Percentiles rank a stretch among this genome's conserved stretches.
phyloP scores from a whole-genome alignment of 257 asterid species.

The Oldenlandia corymbosa region DNA sequence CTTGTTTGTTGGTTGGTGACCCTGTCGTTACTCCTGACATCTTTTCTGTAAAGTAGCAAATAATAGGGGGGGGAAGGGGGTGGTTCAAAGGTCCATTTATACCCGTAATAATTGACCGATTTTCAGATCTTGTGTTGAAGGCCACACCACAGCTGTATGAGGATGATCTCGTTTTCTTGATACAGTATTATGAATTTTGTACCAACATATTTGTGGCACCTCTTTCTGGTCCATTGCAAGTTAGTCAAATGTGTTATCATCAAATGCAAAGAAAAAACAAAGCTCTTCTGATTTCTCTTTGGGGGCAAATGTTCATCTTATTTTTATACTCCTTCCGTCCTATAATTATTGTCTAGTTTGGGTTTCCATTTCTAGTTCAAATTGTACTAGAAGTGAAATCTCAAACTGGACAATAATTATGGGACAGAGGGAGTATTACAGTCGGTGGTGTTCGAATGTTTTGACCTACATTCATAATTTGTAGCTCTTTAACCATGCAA shows the following conservation, averaged over 20 bases:
- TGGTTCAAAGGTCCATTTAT: conserved; percentile 7
- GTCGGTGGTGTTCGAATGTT: too few species aligned
- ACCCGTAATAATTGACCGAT: conserved; percentile 5
- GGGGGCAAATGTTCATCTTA: too few species aligned
- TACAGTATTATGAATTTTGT: background rate
- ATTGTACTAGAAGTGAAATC: too few species aligned
- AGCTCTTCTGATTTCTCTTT: background rate
- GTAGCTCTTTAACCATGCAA: too few species aligned
- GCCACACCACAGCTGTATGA: background rate
- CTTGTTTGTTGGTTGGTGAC: background rate
- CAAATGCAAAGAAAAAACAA: background rate
- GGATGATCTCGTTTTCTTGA: background rate
- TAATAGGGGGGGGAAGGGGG: background rate
- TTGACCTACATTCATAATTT: too few species aligned
- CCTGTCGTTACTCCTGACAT: background rate
- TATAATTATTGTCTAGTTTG: too few species aligned
- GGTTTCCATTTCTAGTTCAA: too few species aligned
- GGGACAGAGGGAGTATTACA: too few species aligned
- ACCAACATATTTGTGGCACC: background rate
- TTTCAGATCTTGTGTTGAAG: background rate
- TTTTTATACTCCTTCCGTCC: too few species aligned
- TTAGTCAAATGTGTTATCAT: background rate
- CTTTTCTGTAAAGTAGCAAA: background rate
- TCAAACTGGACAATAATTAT: too few species aligned
- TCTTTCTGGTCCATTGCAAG: background rate